Evolutionary conservation across 164 flowering plant genomes (phyloP).

Genomic region (Aristolochia californica): DNA sequence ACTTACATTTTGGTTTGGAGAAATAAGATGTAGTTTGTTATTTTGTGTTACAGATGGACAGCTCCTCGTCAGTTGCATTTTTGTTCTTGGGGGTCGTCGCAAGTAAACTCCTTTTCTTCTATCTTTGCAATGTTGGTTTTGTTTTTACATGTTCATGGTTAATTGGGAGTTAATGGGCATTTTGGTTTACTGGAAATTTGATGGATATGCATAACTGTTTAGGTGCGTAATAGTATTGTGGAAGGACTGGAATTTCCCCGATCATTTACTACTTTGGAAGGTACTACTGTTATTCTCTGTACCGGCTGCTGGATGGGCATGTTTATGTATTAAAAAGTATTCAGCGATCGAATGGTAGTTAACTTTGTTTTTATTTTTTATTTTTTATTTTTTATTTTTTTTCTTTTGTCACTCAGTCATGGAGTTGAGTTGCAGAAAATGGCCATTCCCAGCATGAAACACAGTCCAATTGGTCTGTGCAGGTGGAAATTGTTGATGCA

Average conservation of each 20-base stretch:
- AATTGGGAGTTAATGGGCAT: not conserved
- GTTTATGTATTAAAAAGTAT: not conserved
- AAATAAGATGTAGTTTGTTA: not conserved
- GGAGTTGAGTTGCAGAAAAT: conserved; percentile 19
- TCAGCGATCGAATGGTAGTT: not conserved
- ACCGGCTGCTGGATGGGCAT: not conserved
- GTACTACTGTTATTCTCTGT: not conserved
- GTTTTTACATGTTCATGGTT: not conserved
- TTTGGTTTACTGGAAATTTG: not conserved
- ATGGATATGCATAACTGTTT: not conserved
- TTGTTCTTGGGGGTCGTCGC: conserved; percentile 5
- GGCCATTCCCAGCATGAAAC: conserved; percentile 8
- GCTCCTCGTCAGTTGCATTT: conserved; percentile 13
- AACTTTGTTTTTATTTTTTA: not conserved
- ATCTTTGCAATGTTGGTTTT: not conserved
- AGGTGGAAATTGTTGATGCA: conserved; percentile 53
- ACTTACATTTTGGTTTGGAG: not conserved
- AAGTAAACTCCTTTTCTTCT: not conserved
- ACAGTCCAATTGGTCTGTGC: conserved; percentile 20
- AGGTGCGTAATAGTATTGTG: conserved; percentile 12
- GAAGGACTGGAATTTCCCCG: conserved; percentile 5
- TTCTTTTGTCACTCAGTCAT: not conserved
- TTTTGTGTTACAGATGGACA: conserved; percentile 17
- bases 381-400: not conserved
- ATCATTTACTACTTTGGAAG: conserved; percentile 8